Evolutionary conservation across 495 filamentous ascomycete genomes (phyloP), one percentile per base, ranked within the genome.

Genomic region (Echria macrotheca): DNA sequence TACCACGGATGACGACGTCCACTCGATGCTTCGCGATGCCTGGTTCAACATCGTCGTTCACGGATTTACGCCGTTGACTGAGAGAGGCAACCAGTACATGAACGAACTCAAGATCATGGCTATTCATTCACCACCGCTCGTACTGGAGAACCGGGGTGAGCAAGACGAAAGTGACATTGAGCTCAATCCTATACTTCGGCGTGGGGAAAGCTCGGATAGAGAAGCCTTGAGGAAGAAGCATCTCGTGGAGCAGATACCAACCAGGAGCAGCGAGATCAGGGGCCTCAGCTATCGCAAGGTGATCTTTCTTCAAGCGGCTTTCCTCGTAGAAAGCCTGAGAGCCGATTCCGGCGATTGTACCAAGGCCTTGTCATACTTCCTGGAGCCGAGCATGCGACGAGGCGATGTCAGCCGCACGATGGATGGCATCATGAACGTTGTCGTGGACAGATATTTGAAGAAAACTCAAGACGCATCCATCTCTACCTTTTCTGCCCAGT

Each of bases 31-130:
- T 53, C 84, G 91, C 28, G 89, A 97, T 72, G 87, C 87, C 11
- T 98, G 93, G 93, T 96, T 95, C 65, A 98, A 98, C 61, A 86
- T 96, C 43, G 85, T 87, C 23, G 83, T 96, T 6, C 91, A 97
- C 64, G 91, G 90, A 25, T 95, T 96, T 60, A 81, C 77, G n/a
- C 73, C 83, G 12, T 77, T 73, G 14, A 87, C 88, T 0, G 73
- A 75, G 17, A 75, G 84, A 49, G 83, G 81, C 26, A 82, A 81
- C 50, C 77, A 76, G 55, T 78, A 87, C 56, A 56, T 76, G 17
- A 80, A 82, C 35, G 88, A 95, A 53, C 71, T 98, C 17, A 77
- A 84, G 24, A 71, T 84, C 37, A 82, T 98, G 65, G 93, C 93
- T 4, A 80, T 85, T 45, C 80, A 94, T 62, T 94, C 89, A 5